Base-by-base conservation (phyloP, 768 basidiomycete species). In the Boletus bicolor region DNA sequence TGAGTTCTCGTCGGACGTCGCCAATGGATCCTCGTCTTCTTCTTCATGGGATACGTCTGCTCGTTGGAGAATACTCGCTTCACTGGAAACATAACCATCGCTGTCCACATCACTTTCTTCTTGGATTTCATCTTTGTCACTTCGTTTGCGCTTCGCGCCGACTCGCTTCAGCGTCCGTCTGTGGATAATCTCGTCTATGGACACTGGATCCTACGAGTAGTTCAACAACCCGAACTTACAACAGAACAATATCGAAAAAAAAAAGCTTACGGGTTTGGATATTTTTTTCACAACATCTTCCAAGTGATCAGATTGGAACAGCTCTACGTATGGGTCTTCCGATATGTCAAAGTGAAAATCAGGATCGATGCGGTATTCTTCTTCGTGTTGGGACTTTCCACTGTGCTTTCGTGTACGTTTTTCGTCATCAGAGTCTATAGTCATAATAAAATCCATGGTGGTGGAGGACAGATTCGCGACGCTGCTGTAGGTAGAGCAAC, bases 171-270 rank as follows among this genome's bases (percentile, higher is more conserved):
- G 64, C 66, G 77, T 81, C 64, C 85, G 79, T 54, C 87, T 81
- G 49, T 86, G 85, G 70, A 98, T 95, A 57, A 98, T 95, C 65
- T 96, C 92, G 69, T 96, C 89, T 10, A 98, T 86, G 44, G 87
- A 91, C 51, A 96, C 83, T n/a, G 86, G 86, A 68, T 82, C 75
- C 87, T 91, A 59, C 52, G 26, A 55, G 38, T 37, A 49, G 41
- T 60, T 50, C 51, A 57, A 37, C 58, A 34, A 53, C 35, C 10
- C 34, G 42, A 44, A 41, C 17, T 21, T 34, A 34, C 28, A 49
- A 7, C 4, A 37, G 32, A 49, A 41, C 56, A 49, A 55, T 17
- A 5, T 11, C 12, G 46, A 37, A 60, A 62, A 72, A 15, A 73
- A 17, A 17, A 49, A 79, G 56, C 68, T 47, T 46, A 89, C 87